These are phyloP conservation scores for Plasmodium vivax DNA, from an alignment of 169 alveolate genomes.

Conservation along the genomic window DNA sequence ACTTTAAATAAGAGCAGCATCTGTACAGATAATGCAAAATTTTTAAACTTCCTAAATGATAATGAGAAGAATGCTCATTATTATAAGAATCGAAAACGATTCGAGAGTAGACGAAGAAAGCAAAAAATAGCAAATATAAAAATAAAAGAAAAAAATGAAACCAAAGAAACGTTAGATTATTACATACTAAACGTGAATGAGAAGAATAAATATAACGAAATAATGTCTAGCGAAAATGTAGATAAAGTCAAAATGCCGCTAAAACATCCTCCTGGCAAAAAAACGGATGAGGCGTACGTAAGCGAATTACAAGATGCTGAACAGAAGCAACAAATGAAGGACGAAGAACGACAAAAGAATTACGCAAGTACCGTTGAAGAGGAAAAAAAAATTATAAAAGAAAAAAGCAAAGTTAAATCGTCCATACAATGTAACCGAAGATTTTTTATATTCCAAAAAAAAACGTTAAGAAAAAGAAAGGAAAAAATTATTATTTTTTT, in stretches of 20 bases:
- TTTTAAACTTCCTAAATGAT: conserved; percentile 47
- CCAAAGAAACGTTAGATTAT: conserved; percentile 22
- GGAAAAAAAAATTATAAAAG: conserved; percentile 15
- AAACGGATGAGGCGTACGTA: neutral
- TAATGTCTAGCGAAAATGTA: conserved; percentile 17
- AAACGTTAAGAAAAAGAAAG: conserved; percentile 50
- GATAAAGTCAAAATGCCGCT: conserved; percentile 3
- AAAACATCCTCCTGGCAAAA: neutral
- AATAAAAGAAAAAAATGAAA: conserved; percentile 34
- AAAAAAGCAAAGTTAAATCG: conserved; percentile 14
- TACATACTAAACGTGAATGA: conserved; percentile 45
- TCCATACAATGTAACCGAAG: neutral
- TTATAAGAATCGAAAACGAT: conserved; percentile 51
- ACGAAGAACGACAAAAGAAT: conserved; percentile 15
- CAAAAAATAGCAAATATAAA: conserved; percentile 10
- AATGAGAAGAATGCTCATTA: conserved; percentile 17
- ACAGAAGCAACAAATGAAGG: neutral
- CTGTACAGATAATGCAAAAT: conserved; percentile 65
- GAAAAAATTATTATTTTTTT: conserved; percentile 74
- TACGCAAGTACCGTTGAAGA: conserved; percentile 18
- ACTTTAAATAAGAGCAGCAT: conserved; percentile 41
- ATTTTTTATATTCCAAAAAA: conserved; percentile 29
- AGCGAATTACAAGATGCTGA: conserved; percentile 8
- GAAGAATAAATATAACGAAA: conserved; percentile 27
- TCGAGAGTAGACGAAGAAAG: neutral